Percentiles rank a stretch among this genome's conserved stretches.
Evolutionary conservation across 2,329 filamentous ascomycete species (phyloP).

Genomic region (Fusarium sp.): DNA sequence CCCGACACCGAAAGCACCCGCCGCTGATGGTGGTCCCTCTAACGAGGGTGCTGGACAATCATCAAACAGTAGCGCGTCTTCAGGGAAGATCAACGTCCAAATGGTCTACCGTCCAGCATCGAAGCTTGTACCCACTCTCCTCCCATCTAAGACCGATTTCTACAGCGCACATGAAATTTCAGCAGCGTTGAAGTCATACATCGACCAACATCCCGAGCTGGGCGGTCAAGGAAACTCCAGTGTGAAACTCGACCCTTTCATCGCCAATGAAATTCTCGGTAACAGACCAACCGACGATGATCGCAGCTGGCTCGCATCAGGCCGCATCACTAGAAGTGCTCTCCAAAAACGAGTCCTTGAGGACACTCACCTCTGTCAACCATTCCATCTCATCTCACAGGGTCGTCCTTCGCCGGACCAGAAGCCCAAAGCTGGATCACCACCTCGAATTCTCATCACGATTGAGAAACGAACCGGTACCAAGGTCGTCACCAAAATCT

Average conservation of each 20-base stretch:
- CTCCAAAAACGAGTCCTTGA: constrained; percentile 38
- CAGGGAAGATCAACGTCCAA: constrained; percentile 26
- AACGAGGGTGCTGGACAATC: not conserved
- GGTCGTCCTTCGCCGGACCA: constrained; percentile 19
- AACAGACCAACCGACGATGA: constrained; percentile 35
- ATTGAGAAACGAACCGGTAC: constrained; percentile 42
- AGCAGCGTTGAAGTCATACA: constrained; percentile 37
- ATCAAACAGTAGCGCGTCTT: constrained; percentile 4
- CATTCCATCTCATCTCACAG: constrained; percentile 34
- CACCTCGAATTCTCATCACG: constrained; percentile 34
- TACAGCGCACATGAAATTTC: constrained; percentile 36
- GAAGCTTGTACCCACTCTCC: constrained; percentile 35
- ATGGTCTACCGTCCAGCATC: constrained; percentile 33
- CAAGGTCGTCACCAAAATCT: constrained; percentile 41
- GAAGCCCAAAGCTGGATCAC: constrained; percentile 36
- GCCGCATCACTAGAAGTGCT: constrained; percentile 33
- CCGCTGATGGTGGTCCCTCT: not conserved
- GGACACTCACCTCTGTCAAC: constrained; percentile 35
- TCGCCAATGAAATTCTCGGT: constrained; percentile 37
- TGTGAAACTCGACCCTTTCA: constrained; percentile 35
- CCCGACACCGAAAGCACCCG: constrained; percentile 16
- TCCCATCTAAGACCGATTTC: constrained; percentile 40
- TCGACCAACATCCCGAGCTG: constrained; percentile 33
- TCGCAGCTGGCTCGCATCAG: constrained; percentile 26
- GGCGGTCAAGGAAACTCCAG: constrained; percentile 34